phyloP scores from a whole-genome alignment of 148 eudicot species.

The Agrostemma githago region DNA sequence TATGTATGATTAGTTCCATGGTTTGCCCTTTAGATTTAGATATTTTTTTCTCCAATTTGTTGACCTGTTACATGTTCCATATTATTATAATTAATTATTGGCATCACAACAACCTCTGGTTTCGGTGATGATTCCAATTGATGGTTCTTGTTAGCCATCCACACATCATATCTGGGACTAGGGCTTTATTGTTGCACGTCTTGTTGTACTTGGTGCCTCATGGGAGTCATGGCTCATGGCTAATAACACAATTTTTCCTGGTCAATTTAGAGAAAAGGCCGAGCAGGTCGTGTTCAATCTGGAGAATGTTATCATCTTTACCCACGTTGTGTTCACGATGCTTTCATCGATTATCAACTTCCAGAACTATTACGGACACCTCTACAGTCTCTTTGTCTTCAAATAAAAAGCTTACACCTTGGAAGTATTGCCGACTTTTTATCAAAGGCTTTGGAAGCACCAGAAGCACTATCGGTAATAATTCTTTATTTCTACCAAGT shows the following conservation, averaged over 20 bases:
- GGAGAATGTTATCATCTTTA: constrained; percentile 97
- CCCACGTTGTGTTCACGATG: constrained; percentile 81
- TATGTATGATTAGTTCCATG: not conserved
- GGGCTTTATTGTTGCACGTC: not conserved
- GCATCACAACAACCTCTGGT: not conserved
- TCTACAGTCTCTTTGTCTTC: constrained; percentile 90
- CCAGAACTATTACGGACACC: constrained; percentile 99
- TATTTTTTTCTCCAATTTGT: not conserved
- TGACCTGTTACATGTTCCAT: not conserved
- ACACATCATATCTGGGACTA: not conserved
- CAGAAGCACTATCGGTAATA: constrained; percentile 82
- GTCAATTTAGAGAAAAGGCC: constrained; percentile 71
- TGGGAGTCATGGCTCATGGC: not conserved
- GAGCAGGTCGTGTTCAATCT: constrained; percentile 98
- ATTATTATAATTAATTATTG: not conserved
- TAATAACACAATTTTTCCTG: constrained; percentile 10
- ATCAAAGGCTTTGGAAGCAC: constrained; percentile 85
- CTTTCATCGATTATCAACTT: constrained; percentile 89
- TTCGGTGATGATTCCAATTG: not conserved
- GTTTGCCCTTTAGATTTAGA: not conserved
- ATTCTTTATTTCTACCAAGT: not conserved
- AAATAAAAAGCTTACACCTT: constrained; percentile 85
- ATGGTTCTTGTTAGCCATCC: not conserved
- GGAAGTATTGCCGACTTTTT: constrained; percentile 83
- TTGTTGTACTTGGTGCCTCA: not conserved